Evolutionary conservation across 2,329 filamentous ascomycete genomes (phyloP).

Genomic region (Pestalotiopsis sp.): DNA sequence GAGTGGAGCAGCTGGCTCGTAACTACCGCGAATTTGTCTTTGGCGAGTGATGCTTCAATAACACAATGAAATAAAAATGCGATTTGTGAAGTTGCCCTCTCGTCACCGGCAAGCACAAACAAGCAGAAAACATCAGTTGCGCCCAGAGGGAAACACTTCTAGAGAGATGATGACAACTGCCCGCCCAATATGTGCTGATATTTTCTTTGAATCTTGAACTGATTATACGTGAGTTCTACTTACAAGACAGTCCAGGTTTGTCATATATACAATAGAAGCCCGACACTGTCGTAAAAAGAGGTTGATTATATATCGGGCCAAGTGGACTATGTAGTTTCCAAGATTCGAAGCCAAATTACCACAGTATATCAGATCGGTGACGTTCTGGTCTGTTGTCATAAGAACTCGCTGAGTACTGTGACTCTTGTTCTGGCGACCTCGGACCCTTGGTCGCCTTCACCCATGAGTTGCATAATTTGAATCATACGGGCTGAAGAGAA

Average conservation of each 20-base stretch:
- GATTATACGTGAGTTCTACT: background rate
- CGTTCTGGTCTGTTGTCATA: slow-evolving; percentile 26
- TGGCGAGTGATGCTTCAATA: slow-evolving; percentile 42
- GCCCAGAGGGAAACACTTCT: no score
- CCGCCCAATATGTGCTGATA: no score
- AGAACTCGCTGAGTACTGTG: slow-evolving; percentile 58
- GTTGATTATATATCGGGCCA: no score
- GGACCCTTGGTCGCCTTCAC: slow-evolving; percentile 56
- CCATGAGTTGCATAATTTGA: slow-evolving; percentile 63
- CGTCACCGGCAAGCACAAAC: no score
- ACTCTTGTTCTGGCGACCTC: slow-evolving; percentile 63
- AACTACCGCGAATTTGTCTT: slow-evolving; percentile 83
- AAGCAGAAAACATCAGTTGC: no score
- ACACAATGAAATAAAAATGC: no score
- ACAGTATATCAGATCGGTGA: background rate
- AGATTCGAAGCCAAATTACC: background rate
- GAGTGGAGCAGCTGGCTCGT: slow-evolving; percentile 64
- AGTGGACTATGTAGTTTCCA: background rate
- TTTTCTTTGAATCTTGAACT: no score
- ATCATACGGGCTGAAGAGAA: slow-evolving; percentile 57
- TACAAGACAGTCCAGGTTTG: background rate
- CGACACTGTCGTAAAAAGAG: background rate
- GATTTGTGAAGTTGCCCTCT: no score
- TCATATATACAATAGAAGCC: background rate
- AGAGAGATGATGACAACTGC: no score